Evolutionary conservation across 2,329 filamentous ascomycete genomes (phyloP).

Genomic region (Aspergillus sp.): DNA sequence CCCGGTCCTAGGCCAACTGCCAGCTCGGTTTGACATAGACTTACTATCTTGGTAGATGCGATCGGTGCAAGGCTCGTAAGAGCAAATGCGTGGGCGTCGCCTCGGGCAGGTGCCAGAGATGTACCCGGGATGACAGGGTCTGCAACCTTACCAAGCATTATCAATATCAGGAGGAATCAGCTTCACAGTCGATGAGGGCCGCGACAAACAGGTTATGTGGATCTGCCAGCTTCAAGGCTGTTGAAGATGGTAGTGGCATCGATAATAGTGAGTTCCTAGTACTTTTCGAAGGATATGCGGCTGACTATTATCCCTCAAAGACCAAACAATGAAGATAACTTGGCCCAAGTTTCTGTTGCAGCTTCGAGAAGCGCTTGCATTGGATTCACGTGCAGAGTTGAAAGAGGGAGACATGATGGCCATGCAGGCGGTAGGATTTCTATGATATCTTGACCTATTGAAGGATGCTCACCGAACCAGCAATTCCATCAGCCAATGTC

Average conservation of each 20-base stretch:
- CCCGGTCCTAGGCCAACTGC: not conserved
- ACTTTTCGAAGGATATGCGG: not conserved
- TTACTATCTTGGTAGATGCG: constrained; percentile 22
- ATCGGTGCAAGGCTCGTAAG: constrained; percentile 37
- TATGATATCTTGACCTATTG: too few species aligned
- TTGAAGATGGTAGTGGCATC: not conserved
- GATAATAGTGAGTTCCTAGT: not conserved
- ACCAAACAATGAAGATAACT: not conserved
- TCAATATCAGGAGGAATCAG: not conserved
- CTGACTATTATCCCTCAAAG: not conserved
- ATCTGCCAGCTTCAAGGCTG: not conserved
- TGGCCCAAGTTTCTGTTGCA: constrained; percentile 18
- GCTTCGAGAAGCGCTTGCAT: constrained; percentile 18
- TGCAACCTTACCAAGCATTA: not conserved
- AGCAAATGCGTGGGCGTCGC: constrained; percentile 34
- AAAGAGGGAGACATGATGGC: constrained; percentile 14
- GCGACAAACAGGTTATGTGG: not conserved
- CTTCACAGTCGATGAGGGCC: not conserved
- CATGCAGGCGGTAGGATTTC: constrained; percentile 14
- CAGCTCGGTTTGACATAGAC: too few species aligned
- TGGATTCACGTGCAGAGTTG: constrained; percentile 6
- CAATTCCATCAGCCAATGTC: constrained; percentile 3
- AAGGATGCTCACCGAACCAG: not conserved
- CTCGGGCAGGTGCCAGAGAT: constrained; percentile 26
- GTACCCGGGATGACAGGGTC: not conserved